Evolutionary conservation across 371 early-diverging fungal genomes (phyloP).

Genomic region (Syncephalastrum contaminatum): DNA sequence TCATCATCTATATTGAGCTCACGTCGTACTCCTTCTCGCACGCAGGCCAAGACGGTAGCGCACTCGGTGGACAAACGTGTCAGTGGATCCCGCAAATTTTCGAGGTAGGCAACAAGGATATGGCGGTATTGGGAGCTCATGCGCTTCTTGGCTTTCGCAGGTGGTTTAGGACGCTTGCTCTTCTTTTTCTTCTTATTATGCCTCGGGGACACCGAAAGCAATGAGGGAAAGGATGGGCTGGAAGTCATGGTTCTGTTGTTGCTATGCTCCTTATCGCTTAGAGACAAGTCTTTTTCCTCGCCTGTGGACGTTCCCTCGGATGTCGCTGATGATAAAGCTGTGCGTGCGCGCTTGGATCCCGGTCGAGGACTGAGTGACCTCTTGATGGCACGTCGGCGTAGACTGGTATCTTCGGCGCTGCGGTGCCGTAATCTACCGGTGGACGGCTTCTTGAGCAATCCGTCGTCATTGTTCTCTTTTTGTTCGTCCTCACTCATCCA

Average conservation of each 20-base stretch:
- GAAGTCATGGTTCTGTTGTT: no score
- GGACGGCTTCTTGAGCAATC: conserved; percentile 75
- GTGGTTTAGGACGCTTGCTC: conserved; percentile 3
- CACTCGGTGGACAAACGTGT: conserved; percentile 49
- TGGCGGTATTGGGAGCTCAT: conserved; percentile 48
- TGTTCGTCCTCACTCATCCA: neutral
- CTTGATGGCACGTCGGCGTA: conserved; percentile 40
- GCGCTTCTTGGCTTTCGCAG: conserved; percentile 39
- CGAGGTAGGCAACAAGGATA: conserved; percentile 51
- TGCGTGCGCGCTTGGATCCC: no score
- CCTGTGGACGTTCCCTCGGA: no score
- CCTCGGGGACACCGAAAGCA: no score
- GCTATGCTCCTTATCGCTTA: no score
- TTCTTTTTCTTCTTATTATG: no score
- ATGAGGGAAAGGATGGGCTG: no score
- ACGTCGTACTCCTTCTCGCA: conserved; percentile 35
- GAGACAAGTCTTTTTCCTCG: no score
- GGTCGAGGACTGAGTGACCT: no score
- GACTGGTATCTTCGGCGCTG: conserved; percentile 58
- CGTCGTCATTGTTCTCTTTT: conserved; percentile 49
- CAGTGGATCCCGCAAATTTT: conserved; percentile 54
- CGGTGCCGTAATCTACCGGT: conserved; percentile 66
- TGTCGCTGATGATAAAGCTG: no score
- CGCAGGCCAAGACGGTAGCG: conserved; percentile 41
- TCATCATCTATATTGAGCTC: conserved; percentile 45